Percentiles rank a stretch among this genome's conserved stretches.
These are phyloP conservation scores for Cladosporium velox DNA, from an alignment of 2,329 filamentous ascomycete genomes.

Conservation along the genomic window DNA sequence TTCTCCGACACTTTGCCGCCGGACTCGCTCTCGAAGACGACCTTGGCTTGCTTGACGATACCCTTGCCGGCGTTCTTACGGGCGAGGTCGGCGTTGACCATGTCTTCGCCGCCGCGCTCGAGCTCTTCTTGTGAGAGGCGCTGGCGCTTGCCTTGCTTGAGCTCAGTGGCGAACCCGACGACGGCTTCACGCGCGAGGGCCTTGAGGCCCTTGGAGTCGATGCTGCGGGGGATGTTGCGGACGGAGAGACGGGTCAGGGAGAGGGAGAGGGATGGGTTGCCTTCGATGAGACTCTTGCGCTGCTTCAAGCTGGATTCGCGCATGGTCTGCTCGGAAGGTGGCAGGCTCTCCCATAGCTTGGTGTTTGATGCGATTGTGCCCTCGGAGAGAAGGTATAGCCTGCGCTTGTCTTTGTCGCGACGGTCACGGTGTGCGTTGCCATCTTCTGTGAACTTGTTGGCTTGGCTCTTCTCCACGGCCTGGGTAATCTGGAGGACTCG, in stretches of 20 bases:
- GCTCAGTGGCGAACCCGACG: constrained; percentile 89
- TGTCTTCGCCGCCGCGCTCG: constrained; percentile 74
- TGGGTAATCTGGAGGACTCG: constrained; percentile 81
- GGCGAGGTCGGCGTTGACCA: constrained; percentile 75
- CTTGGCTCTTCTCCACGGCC: constrained; percentile 82
- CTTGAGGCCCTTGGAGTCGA: constrained; percentile 86
- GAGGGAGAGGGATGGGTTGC: constrained; percentile 84
- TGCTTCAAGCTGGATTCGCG: constrained; percentile 84
- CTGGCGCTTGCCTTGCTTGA: constrained; percentile 73
- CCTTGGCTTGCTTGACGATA: constrained; percentile 88
- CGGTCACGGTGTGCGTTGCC: constrained; percentile 64
- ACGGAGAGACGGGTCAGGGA: constrained; percentile 87
- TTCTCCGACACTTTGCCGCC: constrained; percentile 81
- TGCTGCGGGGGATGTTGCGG: constrained; percentile 82
- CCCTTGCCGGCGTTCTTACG: constrained; percentile 82
- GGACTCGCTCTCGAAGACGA: constrained; percentile 86
- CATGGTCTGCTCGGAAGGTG: constrained; percentile 80
- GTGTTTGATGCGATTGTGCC: constrained; percentile 79
- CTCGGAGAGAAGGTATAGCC: constrained; percentile 83
- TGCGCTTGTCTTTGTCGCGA: constrained; percentile 82
- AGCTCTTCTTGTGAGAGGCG: constrained; percentile 89
- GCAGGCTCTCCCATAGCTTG: constrained; percentile 72
- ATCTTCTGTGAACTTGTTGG: constrained; percentile 71
- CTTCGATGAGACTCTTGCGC: constrained; percentile 85
- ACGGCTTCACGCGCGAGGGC: constrained; percentile 87